Percentiles rank a stretch among this genome's conserved stretches.
phyloP scores from a whole-genome alignment of 2,329 filamentous ascomycete species.

The Neonectria punicea region DNA sequence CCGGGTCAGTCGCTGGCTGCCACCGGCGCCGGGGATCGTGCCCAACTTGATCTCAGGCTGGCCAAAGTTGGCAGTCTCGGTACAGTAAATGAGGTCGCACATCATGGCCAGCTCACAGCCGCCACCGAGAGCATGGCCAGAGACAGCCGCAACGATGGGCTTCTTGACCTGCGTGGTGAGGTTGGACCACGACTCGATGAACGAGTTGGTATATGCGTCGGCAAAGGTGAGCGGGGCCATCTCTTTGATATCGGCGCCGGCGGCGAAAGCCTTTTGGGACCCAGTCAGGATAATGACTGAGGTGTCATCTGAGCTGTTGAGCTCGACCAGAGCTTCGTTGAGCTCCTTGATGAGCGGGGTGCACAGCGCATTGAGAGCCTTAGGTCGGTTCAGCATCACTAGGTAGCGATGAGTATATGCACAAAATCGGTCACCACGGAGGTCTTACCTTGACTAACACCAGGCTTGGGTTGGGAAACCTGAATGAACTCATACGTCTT shows the following conservation, averaged over 20 bases:
- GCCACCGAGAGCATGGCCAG: conserved; percentile 92
- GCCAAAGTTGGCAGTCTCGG: conserved; percentile 86
- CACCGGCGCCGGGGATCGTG: conserved; percentile 90
- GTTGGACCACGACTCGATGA: conserved; percentile 94
- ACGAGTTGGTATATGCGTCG: conserved; percentile 86
- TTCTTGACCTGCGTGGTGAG: conserved; percentile 89
- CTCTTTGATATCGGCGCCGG: conserved; percentile 98
- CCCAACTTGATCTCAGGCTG: conserved; percentile 98
- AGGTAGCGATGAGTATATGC: conserved; percentile 22
- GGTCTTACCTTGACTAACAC: conserved; percentile 83
- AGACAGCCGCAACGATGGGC: conserved; percentile 92
- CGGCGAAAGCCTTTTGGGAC: conserved; percentile 89
- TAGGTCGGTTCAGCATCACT: conserved; percentile 95
- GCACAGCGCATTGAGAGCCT: conserved; percentile 93
- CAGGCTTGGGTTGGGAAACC: conserved; percentile 84
- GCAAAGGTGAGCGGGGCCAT: conserved; percentile 95
- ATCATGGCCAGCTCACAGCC: conserved; percentile 98
- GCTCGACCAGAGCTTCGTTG: conserved; percentile 77
- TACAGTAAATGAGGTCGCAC: conserved; percentile 95
- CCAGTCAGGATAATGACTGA: conserved; percentile 88
- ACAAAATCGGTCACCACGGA: neutral
- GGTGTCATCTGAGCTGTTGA: conserved; percentile 76
- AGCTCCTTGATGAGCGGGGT: conserved; percentile 92
- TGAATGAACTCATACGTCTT: conserved; percentile 82
- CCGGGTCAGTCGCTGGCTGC: conserved; percentile 86